Evolutionary conservation across 1,284 basidiomycete species (phyloP), one percentile per base, ranked within the genome.

Genomic region (Rhodofomes roseus): DNA sequence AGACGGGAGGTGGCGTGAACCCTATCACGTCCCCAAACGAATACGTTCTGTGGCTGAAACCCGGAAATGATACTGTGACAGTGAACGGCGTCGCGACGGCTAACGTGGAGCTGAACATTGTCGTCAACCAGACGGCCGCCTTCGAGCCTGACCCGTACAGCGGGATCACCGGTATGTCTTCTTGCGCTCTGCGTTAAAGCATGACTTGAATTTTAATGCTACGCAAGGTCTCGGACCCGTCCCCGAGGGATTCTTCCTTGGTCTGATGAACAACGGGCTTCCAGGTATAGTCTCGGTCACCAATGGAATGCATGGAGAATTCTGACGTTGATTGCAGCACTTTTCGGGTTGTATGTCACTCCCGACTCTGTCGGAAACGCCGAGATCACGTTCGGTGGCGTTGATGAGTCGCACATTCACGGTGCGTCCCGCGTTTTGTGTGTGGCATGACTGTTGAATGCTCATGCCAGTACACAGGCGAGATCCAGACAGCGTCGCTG

Each of bases 1-100:
- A 74, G 12, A 84, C 83, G 1, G 82, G 83, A 20, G 81, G 81
- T 41, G 81, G 82, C 29, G 82, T 85, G 4, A 80, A 82, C 63
- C 83, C 83, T 9, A 81, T 83, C 9, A 71, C 81, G 16, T 44
- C 43, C 7, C 74, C 77, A 34, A 73, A 71, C 55, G 68, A 81
- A 59, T 82, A 78, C 64, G 72, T 71, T 25, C 71, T 82, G 27
- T 78, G 74, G 5, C 63, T 83, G 54, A 74, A 74, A 8, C 75
- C 71, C 59, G 81, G 66, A 1, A 72, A 56, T 36, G 81, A 85
- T 61, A 79, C 78, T 4, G 79, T 84, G 7, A 67, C 76, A 12
- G 73, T 83, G 31, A 81, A 78, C 0, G 77, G 76, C 16, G 68
- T 82, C n/a, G 67, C 67, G 5, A 77, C 76, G 8, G 62, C 70